phyloP scores from a whole-genome alignment of 805 yeast genomes.

The Priceomyces carsonii region DNA sequence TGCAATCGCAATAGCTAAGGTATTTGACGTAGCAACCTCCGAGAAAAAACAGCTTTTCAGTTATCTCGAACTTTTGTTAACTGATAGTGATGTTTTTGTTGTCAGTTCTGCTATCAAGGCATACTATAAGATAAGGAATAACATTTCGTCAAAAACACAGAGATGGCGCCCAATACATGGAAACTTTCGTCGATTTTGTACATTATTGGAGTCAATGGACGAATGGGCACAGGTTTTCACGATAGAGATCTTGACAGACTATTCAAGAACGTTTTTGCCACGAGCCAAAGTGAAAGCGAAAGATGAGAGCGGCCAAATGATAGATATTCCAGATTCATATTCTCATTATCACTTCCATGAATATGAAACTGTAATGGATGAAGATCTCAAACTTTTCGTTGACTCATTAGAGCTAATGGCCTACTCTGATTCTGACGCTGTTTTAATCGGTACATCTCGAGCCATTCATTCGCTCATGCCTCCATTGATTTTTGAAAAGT shows the following conservation, averaged over 20 bases:
- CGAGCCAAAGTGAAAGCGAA: conserved; percentile 46
- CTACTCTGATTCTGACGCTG: conserved; percentile 56
- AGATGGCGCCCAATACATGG: conserved; percentile 70
- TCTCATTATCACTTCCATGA: conserved; percentile 5
- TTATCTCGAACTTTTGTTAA: conserved; percentile 51
- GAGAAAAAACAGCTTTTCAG: conserved; percentile 50
- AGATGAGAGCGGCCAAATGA: conserved; percentile 27
- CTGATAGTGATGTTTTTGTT: conserved; percentile 68
- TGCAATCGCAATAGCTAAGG: conserved; percentile 71
- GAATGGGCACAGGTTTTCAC: conserved; percentile 67
- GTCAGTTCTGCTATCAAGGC: conserved; percentile 67
- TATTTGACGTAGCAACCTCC: conserved; percentile 40
- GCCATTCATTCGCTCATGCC: conserved; percentile 62
- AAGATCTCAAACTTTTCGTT: conserved; percentile 60
- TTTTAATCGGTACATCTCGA: conserved; percentile 59
- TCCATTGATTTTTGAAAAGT: conserved; percentile 48
- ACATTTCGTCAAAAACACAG: conserved; percentile 27
- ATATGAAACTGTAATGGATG: conserved; percentile 46
- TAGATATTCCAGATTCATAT: conserved; percentile 42
- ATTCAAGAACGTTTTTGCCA: conserved; percentile 61
- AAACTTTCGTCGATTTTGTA: conserved; percentile 60
- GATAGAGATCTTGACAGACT: conserved; percentile 65
- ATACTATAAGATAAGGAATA: conserved; percentile 49
- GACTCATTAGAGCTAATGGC: conserved; percentile 47
- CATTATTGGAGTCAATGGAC: conserved; percentile 53